Evolutionary conservation across 805 yeast species (phyloP), one percentile per base, ranked within the genome.

Genomic region (Metschnikowia gelsemii): DNA sequence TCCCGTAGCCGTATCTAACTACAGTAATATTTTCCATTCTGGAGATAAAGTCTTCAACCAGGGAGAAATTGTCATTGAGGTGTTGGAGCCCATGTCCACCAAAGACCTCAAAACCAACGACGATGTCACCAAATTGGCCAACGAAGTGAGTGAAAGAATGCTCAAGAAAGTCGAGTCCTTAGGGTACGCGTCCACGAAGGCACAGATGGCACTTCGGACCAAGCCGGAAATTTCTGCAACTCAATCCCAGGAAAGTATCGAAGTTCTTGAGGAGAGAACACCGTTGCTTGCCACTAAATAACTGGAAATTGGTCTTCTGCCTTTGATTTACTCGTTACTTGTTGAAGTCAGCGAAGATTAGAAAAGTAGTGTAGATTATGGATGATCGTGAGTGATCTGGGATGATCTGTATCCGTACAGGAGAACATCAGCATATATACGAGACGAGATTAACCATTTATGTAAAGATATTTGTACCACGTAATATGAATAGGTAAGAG

Each of bases 1-100:
- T 18, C 99, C 99, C 7, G 71, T 85, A 37, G 95, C 87, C 11
- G 89, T 87, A 8, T 79, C 91, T 23, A 93, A 93, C 68, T 87
- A 95, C 40, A 81, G 95, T 3, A 75, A 79, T 22, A 62, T 93
- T 34, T 76, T 86, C 68, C 77, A 78, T 56, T 63, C 84, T 36
- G 76, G 75, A 49, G 64, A 72, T 31, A 76, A 76, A 45, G 73
- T 78, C n/a, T 87, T 91, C 63, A 80, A 82, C 54, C 53, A 76
- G 25, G 99, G 99, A 40, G 80, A 78, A 38, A 86, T 93, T 53
- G 70, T 72, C 32, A 77, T 90, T 43, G 83, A 79, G 52, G 96
- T 93, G 8, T 72, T 93, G 47, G 84, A 85, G 40, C 96, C 97
- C 26, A 72, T 91, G 45, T 59, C 77, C 8, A 88, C 97, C 8